Percentiles rank a stretch among this genome's conserved stretches.
Evolutionary conservation across 257 asterid species (phyloP).

Genomic region (Jacaranda mimosifolia): DNA sequence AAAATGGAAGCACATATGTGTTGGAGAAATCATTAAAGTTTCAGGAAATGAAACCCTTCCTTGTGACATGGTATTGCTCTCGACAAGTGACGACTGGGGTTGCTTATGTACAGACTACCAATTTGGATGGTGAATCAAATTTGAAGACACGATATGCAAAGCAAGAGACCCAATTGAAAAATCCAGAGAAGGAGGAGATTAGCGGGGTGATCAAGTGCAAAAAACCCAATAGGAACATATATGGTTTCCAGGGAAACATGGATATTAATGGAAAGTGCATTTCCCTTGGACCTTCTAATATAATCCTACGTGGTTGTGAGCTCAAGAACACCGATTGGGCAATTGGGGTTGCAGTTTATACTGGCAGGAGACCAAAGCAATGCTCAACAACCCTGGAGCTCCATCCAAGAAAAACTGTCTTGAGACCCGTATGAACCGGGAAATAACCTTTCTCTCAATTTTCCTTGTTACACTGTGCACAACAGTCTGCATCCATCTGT

Average conservation of each 20-base stretch:
- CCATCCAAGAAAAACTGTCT: conserved; percentile 95
- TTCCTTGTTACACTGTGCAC: conserved; percentile 73
- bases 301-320: conserved; percentile 93
- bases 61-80: conserved; percentile 94
- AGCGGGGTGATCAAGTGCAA: conserved; percentile 87
- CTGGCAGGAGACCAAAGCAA: conserved; percentile 95
- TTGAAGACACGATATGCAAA: conserved; percentile 94
- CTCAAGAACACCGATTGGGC: conserved; percentile 95
- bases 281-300: conserved; percentile 97
- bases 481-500: conserved; percentile 56
- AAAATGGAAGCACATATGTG: conserved; percentile 82
- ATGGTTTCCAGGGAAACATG: conserved; percentile 92
- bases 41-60: conserved; percentile 80
- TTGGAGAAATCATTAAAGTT: conserved; percentile 82
- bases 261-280: conserved; percentile 84
- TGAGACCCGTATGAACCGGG: conserved; percentile 90
- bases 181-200: conserved; percentile 49
- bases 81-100: conserved; percentile 94
- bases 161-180: conserved; percentile 88
- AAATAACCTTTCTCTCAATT: conserved; percentile 77
- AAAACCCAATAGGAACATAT: conserved; percentile 93
- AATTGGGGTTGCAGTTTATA: conserved; percentile 85
- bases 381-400: conserved; percentile 98
- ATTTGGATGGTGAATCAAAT: conserved; percentile 98
- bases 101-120: conserved; percentile 86